Evolutionary conservation across 805 yeast genomes (phyloP).

Genomic region (Limtongozyma cylindracea): DNA sequence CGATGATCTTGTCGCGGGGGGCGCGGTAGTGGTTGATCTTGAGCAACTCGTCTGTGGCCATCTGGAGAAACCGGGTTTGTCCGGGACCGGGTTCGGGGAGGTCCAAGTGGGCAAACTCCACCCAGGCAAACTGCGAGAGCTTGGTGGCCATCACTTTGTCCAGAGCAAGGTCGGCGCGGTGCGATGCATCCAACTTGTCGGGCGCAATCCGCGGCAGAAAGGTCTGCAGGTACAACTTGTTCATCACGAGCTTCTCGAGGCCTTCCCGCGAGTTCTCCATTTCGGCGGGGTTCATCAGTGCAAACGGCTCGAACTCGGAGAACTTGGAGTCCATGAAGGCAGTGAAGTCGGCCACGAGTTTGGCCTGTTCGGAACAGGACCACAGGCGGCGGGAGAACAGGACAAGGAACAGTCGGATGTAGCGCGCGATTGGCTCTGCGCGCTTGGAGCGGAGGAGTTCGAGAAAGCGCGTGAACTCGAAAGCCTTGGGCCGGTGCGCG

Average conservation of each 20-base stretch:
- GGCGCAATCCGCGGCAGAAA: conserved; percentile 47
- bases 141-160: conserved; percentile 29
- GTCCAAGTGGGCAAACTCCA: conserved; percentile 56
- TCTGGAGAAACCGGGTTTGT: conserved; percentile 17
- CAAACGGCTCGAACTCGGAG: conserved; percentile 44
- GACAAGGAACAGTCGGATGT: conserved; percentile 58
- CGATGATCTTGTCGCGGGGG: conserved; percentile 84
- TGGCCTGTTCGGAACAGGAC: too few species aligned
- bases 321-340: conserved; percentile 42
- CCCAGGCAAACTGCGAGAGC: conserved; percentile 41
- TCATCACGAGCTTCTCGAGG: conserved; percentile 79
- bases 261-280: conserved; percentile 70
- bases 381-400: conserved; percentile 54
- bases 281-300: conserved; percentile 25
- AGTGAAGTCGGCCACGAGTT: conserved; percentile 57
- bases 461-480: conserved; percentile 70
- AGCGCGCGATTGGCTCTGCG: conserved; percentile 79
- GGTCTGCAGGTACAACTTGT: conserved; percentile 49
- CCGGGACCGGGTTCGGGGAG: conserved; percentile 8
- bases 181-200: conserved; percentile 5
- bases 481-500: conserved; percentile 23
- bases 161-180: conserved; percentile 29
- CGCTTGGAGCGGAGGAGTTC: conserved; percentile 40
- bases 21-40: conserved; percentile 71
- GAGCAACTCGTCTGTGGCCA: conserved; percentile 47